Conservation (phyloP, 768 basidiomycete species). For the Boletus pseudopeckii region DNA sequence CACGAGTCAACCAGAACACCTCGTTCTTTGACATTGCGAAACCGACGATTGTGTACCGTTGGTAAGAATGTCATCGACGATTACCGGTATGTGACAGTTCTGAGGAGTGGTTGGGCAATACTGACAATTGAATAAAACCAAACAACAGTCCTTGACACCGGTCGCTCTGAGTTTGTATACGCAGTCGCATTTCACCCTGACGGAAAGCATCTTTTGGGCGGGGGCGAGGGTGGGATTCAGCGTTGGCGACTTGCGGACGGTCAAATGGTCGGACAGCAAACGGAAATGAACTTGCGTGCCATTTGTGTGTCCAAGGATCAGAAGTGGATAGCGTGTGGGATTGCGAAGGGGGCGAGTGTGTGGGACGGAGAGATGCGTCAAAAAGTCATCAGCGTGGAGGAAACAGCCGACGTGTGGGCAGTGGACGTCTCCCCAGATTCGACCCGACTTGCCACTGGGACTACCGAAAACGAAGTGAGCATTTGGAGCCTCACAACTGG, state of each 20-base stretch:
- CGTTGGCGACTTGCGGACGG: not conserved
- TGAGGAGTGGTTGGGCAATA: no score
- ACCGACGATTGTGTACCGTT: no score
- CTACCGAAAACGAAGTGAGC: not conserved
- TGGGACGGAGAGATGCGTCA: not conserved
- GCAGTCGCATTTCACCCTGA: not conserved
- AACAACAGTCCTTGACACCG: no score
- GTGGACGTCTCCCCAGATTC: not conserved
- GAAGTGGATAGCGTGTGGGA: not conserved
- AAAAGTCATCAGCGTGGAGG: not conserved
- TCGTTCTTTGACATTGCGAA: no score
- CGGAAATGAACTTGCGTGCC: rapidly evolving
- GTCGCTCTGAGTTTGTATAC: no score
- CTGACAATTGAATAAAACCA: no score
- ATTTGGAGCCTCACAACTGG: not conserved
- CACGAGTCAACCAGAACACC: no score
- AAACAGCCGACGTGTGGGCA: rapidly evolving
- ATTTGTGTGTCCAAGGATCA: not conserved
- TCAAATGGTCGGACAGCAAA: no score
- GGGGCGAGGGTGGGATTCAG: not conserved
- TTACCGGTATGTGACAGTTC: no score
- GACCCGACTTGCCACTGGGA: not conserved
- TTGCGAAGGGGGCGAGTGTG: not conserved
- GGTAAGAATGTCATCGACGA: no score
- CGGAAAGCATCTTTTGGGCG: not conserved